Percentiles rank a stretch among this genome's conserved stretches.
Conservation (phyloP, 768 basidiomycete genomes). For the Mycena capillaripes region DNA sequence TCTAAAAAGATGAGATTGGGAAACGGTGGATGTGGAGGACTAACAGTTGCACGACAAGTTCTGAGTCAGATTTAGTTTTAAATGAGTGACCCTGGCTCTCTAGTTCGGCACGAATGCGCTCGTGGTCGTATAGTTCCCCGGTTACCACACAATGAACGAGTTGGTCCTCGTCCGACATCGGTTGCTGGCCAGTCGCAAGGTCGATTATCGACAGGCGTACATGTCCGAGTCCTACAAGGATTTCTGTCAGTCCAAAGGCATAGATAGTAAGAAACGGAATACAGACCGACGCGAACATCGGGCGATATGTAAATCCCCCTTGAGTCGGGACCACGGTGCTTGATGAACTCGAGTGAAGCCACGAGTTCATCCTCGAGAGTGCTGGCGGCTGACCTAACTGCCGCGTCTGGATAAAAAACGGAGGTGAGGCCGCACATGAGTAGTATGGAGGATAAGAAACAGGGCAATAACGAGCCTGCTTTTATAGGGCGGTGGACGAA, state of each 20-base stretch:
- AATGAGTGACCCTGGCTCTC: slow-evolving; percentile 27
- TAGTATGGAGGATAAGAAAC: not conserved
- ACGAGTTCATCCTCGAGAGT: slow-evolving; percentile 2
- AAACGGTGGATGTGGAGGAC: not conserved
- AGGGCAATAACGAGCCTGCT: not conserved
- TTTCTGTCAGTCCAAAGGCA: not conserved
- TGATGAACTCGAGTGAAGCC: slow-evolving; percentile 18
- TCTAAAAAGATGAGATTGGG: not conserved
- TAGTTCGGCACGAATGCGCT: slow-evolving; percentile 31
- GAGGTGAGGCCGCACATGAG: slow-evolving; percentile 19
- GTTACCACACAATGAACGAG: slow-evolving; percentile 36
- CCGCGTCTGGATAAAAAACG: slow-evolving; percentile 12
- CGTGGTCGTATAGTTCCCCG: slow-evolving; percentile 38
- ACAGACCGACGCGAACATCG: slow-evolving; percentile 31
- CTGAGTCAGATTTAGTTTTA: slow-evolving; percentile 38
- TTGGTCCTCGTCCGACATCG: slow-evolving; percentile 33
- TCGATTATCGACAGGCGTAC: slow-evolving; percentile 38
- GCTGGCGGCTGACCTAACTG: not conserved
- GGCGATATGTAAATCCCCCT: slow-evolving; percentile 29
- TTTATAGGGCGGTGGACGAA: not conserved
- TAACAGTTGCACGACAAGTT: slow-evolving; percentile 37
- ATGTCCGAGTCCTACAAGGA: slow-evolving; percentile 32
- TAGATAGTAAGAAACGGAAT: not conserved
- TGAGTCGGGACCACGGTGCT: slow-evolving; percentile 35
- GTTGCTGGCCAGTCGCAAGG: slow-evolving; percentile 37